A percentile compares a stretch with the other conserved stretches of the same genome.
These are phyloP conservation scores for Cercospora zeae-maydis DNA, from an alignment of 2,329 filamentous ascomycete species.

Conservation along the genomic window DNA sequence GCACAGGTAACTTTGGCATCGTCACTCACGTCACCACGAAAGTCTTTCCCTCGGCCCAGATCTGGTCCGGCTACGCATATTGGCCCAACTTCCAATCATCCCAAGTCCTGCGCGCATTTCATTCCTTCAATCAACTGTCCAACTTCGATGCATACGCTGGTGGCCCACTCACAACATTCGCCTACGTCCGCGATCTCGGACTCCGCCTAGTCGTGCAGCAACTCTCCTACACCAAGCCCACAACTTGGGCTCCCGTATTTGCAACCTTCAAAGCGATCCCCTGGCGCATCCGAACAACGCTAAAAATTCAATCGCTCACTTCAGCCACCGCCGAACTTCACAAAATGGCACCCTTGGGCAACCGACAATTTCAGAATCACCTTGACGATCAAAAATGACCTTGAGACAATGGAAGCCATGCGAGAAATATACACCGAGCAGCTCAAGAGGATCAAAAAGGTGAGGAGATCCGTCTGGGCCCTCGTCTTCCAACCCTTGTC, in stretches of 20 bases:
- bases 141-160: neutral
- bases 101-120: neutral
- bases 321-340: neutral
- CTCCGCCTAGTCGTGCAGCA: neutral
- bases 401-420: neutral
- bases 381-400: neutral
- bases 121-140: neutral
- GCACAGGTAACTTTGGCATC: constrained; percentile 26
- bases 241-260: neutral
- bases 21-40: constrained; percentile 22
- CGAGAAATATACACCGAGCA: neutral
- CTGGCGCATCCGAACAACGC: neutral
- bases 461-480: neutral
- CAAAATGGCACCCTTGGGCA: neutral
- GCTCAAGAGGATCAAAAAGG: neutral
- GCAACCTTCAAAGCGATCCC: neutral
- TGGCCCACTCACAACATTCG: neutral
- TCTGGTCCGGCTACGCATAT: neutral
- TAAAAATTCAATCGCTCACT: neutral
- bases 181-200: neutral
- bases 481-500: neutral
- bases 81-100: neutral
- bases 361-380: neutral
- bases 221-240: neutral
- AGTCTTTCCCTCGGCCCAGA: neutral